phyloP scores from a whole-genome alignment of 176 grass and related monocot genomes.

The Eragrostis nindensis region DNA sequence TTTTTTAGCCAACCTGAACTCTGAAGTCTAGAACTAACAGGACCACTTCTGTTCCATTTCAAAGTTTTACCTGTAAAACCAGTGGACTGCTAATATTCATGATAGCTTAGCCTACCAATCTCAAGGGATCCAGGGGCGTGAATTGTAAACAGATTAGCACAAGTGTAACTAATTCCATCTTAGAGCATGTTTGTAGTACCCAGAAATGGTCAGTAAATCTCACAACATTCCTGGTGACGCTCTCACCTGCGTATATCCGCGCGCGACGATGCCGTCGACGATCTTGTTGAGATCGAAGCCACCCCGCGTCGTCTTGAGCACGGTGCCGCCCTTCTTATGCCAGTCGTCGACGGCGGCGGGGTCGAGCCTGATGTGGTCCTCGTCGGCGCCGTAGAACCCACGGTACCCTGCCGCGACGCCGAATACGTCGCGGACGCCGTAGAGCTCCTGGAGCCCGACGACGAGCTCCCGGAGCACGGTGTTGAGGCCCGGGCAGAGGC shows the following conservation, averaged over 20 bases:
- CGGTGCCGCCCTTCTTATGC: slow-evolving; percentile 93
- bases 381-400: slow-evolving; percentile 70
- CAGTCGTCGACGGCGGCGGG: slow-evolving; percentile 60
- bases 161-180: neutral
- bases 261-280: slow-evolving; percentile 71
- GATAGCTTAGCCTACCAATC: neutral
- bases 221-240: neutral
- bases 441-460: slow-evolving; percentile 71
- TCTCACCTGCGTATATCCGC: slow-evolving; percentile 81
- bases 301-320: slow-evolving; percentile 71
- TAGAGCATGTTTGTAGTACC: neutral
- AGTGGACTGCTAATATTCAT: neutral
- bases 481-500: slow-evolving; percentile 85
- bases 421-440: slow-evolving; percentile 81
- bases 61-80: neutral
- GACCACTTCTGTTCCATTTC: neutral
- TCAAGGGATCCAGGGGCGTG: neutral
- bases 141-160: neutral
- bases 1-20: neutral
- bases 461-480: slow-evolving; percentile 91
- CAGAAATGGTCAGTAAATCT: neutral
- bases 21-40: neutral
- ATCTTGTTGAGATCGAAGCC: slow-evolving; percentile 86
- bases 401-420: slow-evolving; percentile 77
- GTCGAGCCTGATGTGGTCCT: slow-evolving; percentile 61